phyloP scores from a whole-genome alignment of 148 eudicot species.

The Silene conica region DNA sequence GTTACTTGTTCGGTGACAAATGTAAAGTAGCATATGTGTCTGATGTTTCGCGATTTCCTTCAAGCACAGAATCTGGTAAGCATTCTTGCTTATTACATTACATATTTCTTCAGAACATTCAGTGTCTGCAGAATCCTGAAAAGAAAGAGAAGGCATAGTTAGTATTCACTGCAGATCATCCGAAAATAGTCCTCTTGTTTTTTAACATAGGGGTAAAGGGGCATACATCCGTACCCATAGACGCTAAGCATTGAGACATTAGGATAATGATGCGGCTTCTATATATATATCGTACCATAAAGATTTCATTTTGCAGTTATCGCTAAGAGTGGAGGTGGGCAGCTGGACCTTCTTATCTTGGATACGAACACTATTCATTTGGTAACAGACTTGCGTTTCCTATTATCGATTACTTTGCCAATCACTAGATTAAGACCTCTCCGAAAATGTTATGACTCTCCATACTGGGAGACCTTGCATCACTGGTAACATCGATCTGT shows the following conservation, averaged over 20 bases:
- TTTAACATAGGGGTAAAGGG: too few relatives aligned
- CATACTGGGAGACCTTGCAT: neutral
- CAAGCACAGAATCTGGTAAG: constrained; percentile 64
- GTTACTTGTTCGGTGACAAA: constrained; percentile 73
- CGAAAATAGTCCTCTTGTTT: too few relatives aligned
- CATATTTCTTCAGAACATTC: neutral
- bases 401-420: too few relatives aligned
- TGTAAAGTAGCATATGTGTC: constrained; percentile 72
- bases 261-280: too few relatives aligned
- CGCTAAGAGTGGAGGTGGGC: constrained; percentile 49
- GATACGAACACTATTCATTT: constrained; percentile 37
- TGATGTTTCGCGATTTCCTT: too few relatives aligned
- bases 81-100: constrained; percentile 1
- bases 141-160: too few relatives aligned
- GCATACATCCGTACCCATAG: too few relatives aligned
- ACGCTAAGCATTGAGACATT: too few relatives aligned
- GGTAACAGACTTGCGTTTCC: constrained; percentile 11
- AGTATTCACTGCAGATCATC: too few relatives aligned
- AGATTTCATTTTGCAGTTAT: constrained; percentile 45
- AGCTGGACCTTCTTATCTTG: constrained; percentile 79
- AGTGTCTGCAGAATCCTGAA: neutral
- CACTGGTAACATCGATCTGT: neutral
- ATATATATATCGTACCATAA: neutral
- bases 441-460: too few relatives aligned
- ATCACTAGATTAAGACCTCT: neutral